Conservation (phyloP, 1,139 yeast species). For the Eremothecium sinecaudum region DNA sequence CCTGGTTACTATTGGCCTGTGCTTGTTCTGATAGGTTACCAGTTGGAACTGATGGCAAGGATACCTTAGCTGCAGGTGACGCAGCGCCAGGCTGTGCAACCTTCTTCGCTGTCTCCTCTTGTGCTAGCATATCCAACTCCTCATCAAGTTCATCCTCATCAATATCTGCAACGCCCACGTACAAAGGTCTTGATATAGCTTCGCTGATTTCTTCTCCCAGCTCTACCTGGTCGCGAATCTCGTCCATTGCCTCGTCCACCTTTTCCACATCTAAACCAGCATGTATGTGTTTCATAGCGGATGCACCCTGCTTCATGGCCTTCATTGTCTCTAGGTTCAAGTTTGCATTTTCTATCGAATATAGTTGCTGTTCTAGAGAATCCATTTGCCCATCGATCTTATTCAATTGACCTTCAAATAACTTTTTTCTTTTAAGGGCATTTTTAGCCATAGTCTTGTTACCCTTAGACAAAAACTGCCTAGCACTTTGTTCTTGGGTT, state of each 20-base stretch:
- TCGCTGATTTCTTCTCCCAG: conserved; percentile 91
- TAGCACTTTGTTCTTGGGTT: conserved; percentile 74
- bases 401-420: conserved; percentile 62
- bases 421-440: conserved; percentile 84
- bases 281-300: conserved; percentile 93
- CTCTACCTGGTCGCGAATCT: conserved; percentile 92
- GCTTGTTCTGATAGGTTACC: conserved; percentile 14
- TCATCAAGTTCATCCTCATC: conserved; percentile 84
- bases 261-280: conserved; percentile 92
- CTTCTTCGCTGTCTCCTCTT: conserved; percentile 61
- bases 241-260: conserved; percentile 98
- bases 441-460: conserved; percentile 70
- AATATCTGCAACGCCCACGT: conserved; percentile 62
- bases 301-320: conserved; percentile 97
- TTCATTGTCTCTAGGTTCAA: conserved; percentile 95
- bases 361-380: conserved; percentile 78
- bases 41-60: conserved; percentile 36
- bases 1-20: conserved; percentile 7
- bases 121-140: conserved; percentile 81
- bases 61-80: conserved; percentile 26
- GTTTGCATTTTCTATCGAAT: conserved; percentile 89
- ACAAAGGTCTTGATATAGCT: conserved; percentile 88
- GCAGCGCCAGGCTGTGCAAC: conserved; percentile 35
- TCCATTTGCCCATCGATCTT: conserved; percentile 85
- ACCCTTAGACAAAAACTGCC: conserved; percentile 57